phyloP scores from a whole-genome alignment of 139 green algal species.

The Chlamydomonas sphaeroides region DNA sequence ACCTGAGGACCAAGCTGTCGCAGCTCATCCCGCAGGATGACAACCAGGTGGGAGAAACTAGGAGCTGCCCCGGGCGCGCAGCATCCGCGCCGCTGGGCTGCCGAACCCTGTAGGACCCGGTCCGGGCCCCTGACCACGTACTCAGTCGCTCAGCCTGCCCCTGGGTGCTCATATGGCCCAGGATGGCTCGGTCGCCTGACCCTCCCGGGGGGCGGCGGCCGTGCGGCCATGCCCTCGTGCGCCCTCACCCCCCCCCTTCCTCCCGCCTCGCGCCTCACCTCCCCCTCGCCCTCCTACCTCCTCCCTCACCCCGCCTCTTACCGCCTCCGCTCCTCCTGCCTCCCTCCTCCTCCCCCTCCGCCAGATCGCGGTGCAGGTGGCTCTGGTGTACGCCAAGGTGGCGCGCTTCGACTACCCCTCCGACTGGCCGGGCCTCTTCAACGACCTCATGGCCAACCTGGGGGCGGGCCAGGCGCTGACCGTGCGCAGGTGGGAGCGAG shows the following conservation, averaged over 20 bases:
- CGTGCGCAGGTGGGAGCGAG: neutral
- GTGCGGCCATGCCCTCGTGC: too few species aligned
- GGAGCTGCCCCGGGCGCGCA: too few species aligned
- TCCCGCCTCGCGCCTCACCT: too few species aligned
- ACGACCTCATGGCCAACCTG: slow-evolving; percentile 68
- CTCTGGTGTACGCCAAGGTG: slow-evolving; percentile 89
- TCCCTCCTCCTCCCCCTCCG: neutral
- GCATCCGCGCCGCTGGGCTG: too few species aligned
- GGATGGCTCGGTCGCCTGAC: too few species aligned
- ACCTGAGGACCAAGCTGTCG: slow-evolving; percentile 78
- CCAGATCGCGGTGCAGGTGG: slow-evolving; percentile 88
- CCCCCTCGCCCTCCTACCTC: neutral
- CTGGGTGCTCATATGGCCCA: too few species aligned
- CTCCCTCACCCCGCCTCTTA: neutral
- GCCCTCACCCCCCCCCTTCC: too few species aligned
- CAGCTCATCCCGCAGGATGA: slow-evolving; percentile 82
- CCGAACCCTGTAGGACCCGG: too few species aligned
- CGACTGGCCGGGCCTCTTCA: slow-evolving; percentile 87
- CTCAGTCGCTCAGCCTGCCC: too few species aligned
- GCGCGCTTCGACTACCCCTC: slow-evolving; percentile 87
- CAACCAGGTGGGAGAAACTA: slow-evolving; percentile 79
- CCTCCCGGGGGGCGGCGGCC: too few species aligned
- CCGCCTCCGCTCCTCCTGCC: neutral
- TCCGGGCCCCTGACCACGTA: too few species aligned
- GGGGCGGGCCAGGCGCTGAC: neutral